phyloP scores from a whole-genome alignment of 768 basidiomycete genomes.

The Boletus rex-veris region DNA sequence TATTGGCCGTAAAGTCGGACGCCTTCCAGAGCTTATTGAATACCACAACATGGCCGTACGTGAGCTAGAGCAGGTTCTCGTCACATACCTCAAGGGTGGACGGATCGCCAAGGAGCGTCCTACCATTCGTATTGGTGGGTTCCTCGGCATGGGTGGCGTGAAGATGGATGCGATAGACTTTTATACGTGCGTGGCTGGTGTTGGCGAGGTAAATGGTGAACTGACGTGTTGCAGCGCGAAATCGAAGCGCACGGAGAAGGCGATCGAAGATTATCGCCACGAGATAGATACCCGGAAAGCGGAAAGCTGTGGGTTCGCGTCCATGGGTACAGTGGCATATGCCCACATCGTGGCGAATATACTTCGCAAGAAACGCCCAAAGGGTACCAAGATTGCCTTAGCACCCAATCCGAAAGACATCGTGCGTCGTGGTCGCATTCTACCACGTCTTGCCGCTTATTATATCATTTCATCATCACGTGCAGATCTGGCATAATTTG shows the following conservation, averaged over 20 bases:
- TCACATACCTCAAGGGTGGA: conserved; percentile 85
- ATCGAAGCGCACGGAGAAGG: conserved; percentile 61
- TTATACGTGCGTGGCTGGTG: conserved; percentile 64
- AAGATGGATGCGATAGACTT: conserved; percentile 92
- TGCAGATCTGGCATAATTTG: conserved; percentile 88
- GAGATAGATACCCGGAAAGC: conserved; percentile 73
- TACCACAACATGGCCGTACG: conserved; percentile 93
- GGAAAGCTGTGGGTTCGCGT: conserved; percentile 90
- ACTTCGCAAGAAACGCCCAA: conserved; percentile 63
- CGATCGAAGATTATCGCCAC: conserved; percentile 68
- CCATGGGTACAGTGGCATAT: conserved; percentile 84
- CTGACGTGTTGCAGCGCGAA: conserved; percentile 34
- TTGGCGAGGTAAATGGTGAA: not conserved
- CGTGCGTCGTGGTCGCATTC: conserved; percentile 38
- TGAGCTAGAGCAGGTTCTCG: conserved; percentile 84
- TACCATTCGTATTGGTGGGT: conserved; percentile 73
- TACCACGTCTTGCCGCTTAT: not conserved
- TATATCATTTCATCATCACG: not conserved
- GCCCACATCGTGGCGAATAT: conserved; percentile 81
- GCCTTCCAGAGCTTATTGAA: conserved; percentile 86
- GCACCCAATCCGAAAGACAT: conserved; percentile 92
- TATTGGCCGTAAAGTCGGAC: conserved; percentile 82
- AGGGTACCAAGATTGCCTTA: conserved; percentile 65
- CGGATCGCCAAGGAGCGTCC: conserved; percentile 79
- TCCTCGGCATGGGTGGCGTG: conserved; percentile 76